Base-by-base conservation (phyloP, 2,329 filamentous ascomycete species). In the Penicillium sp. region DNA sequence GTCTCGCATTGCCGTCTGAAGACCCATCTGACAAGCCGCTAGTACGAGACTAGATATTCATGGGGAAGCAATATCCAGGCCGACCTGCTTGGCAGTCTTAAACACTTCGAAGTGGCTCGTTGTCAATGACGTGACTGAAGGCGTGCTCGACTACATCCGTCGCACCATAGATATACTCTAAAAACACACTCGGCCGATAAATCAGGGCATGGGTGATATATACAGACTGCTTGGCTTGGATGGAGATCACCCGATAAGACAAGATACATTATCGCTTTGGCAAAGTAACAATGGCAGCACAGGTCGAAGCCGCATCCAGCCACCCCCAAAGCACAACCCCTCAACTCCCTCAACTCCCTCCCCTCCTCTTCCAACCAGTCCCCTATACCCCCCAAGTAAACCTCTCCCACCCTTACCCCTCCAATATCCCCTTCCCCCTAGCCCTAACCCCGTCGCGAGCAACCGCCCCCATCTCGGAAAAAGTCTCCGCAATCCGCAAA, bases 111-210 rank as follows among this genome's bases (percentile, higher is more conserved):
- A 0, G 19, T 29, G 8, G 45, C 38, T 29, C 38, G 38, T 19
- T 8, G 11, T 17, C 5, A 44, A 60, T 60, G 51, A 19, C 58
- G 58, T 51, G 52, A 55, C 23, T 26, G 17, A 60, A 56, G 52
- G 45, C 46, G 52, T 60, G 51, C 51, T 60, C 44, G 58, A n/a
- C 13, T 5, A 48, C 50, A 51, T 38, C 23, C 30, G 30, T 56
- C 17, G 52, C 58, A 45, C 23, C 11, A 60, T 55, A n/a, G 35
- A 38, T 38, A 38, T 38, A 4, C 35, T 38, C 35, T 11, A 11
- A 38, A 11, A 13, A 47, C n/a, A 9, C 21, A 19, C 21, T 23
- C 21, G 31, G n/a, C 38, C 29, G 15, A 49, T 46, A 23, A 48
- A 29, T 17, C 5, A 26, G 9, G 1, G 35, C 4, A 38, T 38